Evolutionary conservation across 129 eudicot species (phyloP).

Genomic region (Calendula officinalis): DNA sequence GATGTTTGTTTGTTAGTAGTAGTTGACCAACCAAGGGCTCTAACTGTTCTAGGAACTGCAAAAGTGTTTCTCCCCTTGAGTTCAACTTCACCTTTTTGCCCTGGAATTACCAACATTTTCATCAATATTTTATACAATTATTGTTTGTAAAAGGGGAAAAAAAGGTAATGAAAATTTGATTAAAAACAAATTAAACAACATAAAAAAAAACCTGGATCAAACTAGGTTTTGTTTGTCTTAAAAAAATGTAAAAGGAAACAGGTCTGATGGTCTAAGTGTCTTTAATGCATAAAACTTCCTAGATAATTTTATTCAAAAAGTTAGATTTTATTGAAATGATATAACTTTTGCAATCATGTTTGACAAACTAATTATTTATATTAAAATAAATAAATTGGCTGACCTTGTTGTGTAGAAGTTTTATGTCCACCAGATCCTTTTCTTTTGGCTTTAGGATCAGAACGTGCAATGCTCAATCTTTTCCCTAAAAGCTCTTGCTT

Average conservation of each 20-base stretch:
- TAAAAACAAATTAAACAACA: no score
- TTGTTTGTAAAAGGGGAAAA: background rate
- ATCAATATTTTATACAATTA: background rate
- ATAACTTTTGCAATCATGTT: no score
- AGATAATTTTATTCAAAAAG: no score
- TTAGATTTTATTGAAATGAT: no score
- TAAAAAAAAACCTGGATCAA: no score
- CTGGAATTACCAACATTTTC: constrained; percentile 3
- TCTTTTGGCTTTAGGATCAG: constrained; percentile 70
- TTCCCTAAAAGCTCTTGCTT: constrained; percentile 60
- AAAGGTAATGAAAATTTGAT: background rate
- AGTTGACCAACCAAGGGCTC: constrained; percentile 49
- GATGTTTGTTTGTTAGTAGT: constrained; percentile 28
- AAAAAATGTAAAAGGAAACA: no score
- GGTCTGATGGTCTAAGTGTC: no score
- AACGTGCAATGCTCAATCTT: constrained; percentile 67
- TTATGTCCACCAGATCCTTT: constrained; percentile 34
- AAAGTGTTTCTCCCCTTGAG: constrained; percentile 75
- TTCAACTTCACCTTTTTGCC: constrained; percentile 36
- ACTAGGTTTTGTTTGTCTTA: no score
- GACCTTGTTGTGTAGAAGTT: constrained; percentile 41
- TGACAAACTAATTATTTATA: background rate
- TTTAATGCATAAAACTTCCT: no score
- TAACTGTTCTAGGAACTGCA: constrained; percentile 80
- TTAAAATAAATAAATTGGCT: background rate